Evolutionary conservation across 192 early-diverging fungal species (phyloP).

Genomic region (Rhizophlyctis rosea): DNA sequence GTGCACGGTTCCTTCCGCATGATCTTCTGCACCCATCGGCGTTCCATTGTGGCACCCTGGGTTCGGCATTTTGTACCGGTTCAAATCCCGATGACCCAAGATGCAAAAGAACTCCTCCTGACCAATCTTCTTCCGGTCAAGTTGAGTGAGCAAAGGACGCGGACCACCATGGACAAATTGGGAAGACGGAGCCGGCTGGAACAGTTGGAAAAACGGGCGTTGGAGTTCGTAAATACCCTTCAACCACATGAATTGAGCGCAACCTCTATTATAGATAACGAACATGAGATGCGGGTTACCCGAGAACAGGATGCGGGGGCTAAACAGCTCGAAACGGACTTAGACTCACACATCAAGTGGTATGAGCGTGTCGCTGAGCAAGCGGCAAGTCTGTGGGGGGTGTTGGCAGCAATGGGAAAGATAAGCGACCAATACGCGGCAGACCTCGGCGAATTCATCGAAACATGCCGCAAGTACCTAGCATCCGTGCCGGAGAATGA

Average conservation of each 20-base stretch:
- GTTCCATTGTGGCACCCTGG: not conserved
- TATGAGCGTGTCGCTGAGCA: conserved; percentile 15
- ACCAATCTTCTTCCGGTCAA: too few relatives aligned
- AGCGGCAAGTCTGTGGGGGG: not conserved
- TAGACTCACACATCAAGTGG: conserved; percentile 7
- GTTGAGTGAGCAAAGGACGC: conserved; percentile 1
- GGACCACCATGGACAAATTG: conserved; percentile 16
- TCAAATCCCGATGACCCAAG: conserved; percentile 1
- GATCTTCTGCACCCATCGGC: not conserved
- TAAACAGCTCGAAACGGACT: conserved; percentile 2
- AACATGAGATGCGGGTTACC: conserved; percentile 18
- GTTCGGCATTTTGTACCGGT: not conserved
- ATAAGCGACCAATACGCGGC: not conserved
- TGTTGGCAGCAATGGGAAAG: not conserved
- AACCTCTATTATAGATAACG: too few relatives aligned
- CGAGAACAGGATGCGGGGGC: conserved; percentile 14
- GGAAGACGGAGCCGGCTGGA: not conserved
- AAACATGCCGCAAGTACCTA: conserved; percentile 2
- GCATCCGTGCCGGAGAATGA: not conserved
- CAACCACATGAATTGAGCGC: not conserved
- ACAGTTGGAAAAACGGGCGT: conserved; percentile 4
- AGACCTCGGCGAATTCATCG: conserved; percentile 9
- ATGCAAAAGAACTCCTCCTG: too few relatives aligned
- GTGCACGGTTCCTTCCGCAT: not conserved
- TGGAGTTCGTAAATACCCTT: not conserved